These are phyloP conservation scores for Akanthomyces muscarius DNA, from an alignment of 2,329 filamentous ascomycete species.

Conservation along the genomic window DNA sequence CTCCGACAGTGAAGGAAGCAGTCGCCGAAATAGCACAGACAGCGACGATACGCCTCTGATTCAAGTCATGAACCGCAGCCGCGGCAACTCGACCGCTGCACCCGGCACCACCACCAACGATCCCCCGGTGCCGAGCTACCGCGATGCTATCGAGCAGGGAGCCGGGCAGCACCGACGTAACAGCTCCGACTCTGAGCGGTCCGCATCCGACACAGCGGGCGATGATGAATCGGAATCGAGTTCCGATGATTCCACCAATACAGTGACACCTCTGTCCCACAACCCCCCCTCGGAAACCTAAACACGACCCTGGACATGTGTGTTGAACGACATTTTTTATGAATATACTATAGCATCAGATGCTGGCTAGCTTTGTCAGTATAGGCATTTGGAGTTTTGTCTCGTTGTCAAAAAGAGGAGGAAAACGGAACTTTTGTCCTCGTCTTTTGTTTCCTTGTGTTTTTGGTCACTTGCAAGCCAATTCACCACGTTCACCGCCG, in stretches of 20 bases:
- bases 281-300: not conserved
- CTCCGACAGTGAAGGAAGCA: slow-evolving; percentile 44
- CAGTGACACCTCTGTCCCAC: slow-evolving; percentile 12
- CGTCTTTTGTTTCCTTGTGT: not conserved
- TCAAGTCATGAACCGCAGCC: slow-evolving; percentile 46
- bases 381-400: not conserved
- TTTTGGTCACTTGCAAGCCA: not conserved
- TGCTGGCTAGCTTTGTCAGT: not conserved
- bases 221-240: not conserved
- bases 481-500: not conserved
- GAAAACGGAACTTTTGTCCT: not conserved
- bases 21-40: slow-evolving; percentile 54
- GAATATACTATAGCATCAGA: slow-evolving; percentile 16
- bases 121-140: slow-evolving; percentile 79
- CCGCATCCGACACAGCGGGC: not conserved
- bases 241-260: slow-evolving; percentile 15
- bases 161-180: slow-evolving; percentile 21
- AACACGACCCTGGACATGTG: not conserved
- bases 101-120: slow-evolving; percentile 22
- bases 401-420: not conserved
- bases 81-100: slow-evolving; percentile 44
- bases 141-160: slow-evolving; percentile 63
- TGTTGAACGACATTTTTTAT: slow-evolving; percentile 13
- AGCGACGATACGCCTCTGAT: slow-evolving; percentile 55
- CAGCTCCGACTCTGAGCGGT: slow-evolving; percentile 10